Conservation (phyloP, 2,329 filamentous ascomycete genomes). For the Ophiostoma triangulosporum region DNA sequence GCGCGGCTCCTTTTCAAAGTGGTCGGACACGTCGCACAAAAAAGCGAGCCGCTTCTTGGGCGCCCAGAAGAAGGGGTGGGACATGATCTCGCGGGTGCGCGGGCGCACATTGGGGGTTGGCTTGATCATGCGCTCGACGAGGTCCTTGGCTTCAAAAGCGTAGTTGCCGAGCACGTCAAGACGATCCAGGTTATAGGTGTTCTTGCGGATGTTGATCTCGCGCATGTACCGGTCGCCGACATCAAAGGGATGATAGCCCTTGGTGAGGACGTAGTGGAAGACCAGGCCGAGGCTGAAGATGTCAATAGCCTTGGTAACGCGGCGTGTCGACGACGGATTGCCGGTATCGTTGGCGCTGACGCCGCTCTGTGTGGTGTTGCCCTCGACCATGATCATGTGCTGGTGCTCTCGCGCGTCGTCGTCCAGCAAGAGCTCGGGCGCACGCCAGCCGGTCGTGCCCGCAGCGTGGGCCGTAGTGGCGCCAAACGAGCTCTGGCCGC, state of each 20-base stretch:
- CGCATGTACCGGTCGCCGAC: constrained; percentile 90
- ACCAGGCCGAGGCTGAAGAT: constrained; percentile 95
- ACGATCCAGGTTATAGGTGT: constrained; percentile 57
- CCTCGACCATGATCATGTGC: constrained; percentile 24
- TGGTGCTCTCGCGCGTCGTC: constrained; percentile 44
- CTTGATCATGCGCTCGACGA: constrained; percentile 68
- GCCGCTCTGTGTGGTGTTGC: constrained; percentile 37
- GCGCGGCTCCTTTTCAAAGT: constrained; percentile 84
- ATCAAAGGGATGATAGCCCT: constrained; percentile 85
- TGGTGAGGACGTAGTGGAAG: constrained; percentile 98
- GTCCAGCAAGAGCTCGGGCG: constrained; percentile 79
- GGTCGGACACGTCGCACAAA: constrained; percentile 91
- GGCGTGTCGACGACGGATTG: constrained; percentile 50
- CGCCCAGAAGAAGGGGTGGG: constrained; percentile 95
- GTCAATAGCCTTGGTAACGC: constrained; percentile 89
- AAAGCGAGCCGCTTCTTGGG: constrained; percentile 80
- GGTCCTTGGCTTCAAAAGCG: constrained; percentile 72
- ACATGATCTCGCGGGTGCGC: constrained; percentile 64
- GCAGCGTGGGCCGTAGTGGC: constrained; percentile 88
- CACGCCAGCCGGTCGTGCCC: constrained; percentile 91
- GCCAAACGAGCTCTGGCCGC: constrained; percentile 85
- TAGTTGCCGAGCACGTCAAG: constrained; percentile 70
- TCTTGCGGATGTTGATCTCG: constrained; percentile 94
- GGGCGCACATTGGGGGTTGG: constrained; percentile 46
- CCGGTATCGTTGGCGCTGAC: constrained; percentile 26